These are phyloP conservation scores for Pseudocercospora fijiensis DNA, from an alignment of 2,329 filamentous ascomycete genomes.

Conservation along the genomic window DNA sequence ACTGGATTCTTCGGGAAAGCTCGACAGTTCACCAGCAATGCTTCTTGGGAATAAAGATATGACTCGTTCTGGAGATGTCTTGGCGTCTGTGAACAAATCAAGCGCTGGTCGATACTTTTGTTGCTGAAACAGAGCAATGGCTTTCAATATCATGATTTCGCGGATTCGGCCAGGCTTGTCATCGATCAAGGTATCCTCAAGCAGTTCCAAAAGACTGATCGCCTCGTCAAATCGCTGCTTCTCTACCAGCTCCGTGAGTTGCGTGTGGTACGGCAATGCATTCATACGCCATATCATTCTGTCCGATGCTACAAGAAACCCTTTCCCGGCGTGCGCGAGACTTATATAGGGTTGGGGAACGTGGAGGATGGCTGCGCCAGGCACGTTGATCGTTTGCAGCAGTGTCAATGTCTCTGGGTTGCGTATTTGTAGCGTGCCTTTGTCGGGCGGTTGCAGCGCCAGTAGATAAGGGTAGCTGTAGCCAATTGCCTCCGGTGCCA, in stretches of 20 bases:
- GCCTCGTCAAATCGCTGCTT: conserved; percentile 81
- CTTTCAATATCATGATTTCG: conserved; percentile 88
- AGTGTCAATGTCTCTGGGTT: conserved; percentile 91
- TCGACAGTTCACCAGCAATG: conserved; percentile 79
- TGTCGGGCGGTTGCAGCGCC: conserved; percentile 76
- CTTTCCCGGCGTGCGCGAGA: conserved; percentile 92
- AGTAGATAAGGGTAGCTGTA: conserved; percentile 97
- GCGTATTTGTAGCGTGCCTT: conserved; percentile 82
- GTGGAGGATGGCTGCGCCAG: conserved; percentile 79
- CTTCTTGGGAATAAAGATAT: conserved; percentile 77
- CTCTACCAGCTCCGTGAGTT: conserved; percentile 77
- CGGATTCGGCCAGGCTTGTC: conserved; percentile 79
- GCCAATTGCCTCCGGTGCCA: conserved; percentile 83
- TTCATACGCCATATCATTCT: conserved; percentile 95
- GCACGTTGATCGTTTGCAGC: conserved; percentile 78
- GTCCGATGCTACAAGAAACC: conserved; percentile 90
- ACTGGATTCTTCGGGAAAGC: conserved; percentile 47
- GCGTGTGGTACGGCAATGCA: conserved; percentile 84
- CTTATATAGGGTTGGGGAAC: conserved; percentile 91
- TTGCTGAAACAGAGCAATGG: conserved; percentile 76
- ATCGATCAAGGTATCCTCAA: conserved; percentile 85
- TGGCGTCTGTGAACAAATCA: conserved; percentile 86
- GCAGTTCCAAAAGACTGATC: conserved; percentile 80
- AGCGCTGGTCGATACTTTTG: conserved; percentile 82
- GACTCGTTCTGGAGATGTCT: conserved; percentile 85